A percentile compares a stretch with the other conserved stretches of the same genome.
phyloP scores from a whole-genome alignment of 495 filamentous ascomycete genomes.

The Trichocladium antarcticum region DNA sequence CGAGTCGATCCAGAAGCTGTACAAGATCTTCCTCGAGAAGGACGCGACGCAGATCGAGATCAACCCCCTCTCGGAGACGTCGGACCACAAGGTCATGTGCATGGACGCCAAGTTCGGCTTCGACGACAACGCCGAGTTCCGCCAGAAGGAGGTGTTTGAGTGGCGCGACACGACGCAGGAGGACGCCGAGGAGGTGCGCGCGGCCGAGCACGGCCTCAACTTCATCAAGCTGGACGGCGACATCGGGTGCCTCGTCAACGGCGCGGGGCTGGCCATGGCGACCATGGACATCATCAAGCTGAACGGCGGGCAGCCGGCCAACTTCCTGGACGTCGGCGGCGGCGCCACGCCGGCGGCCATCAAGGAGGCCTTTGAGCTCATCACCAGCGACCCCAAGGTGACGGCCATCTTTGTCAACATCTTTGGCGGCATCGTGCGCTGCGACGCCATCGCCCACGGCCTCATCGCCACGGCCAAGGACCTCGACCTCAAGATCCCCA shows the following conservation, averaged over 20 bases:
- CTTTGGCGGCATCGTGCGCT: constrained; percentile 96
- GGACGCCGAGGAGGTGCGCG: constrained; percentile 94
- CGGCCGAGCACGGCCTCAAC: constrained; percentile 86
- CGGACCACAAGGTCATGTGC: constrained; percentile 90
- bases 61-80: constrained; percentile 95
- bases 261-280: constrained; percentile 97
- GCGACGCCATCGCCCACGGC: constrained; percentile 94
- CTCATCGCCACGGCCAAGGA: constrained; percentile 86
- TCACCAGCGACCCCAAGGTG: constrained; percentile 96
- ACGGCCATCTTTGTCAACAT: constrained; percentile 99
- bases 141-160: constrained; percentile 88
- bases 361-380: constrained; percentile 93
- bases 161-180: constrained; percentile 93
- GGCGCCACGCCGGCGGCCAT: constrained; percentile 95
- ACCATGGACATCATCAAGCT: constrained; percentile 99
- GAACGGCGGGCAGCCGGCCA: constrained; percentile 89
- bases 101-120: constrained; percentile 99
- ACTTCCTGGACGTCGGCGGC: constrained; percentile 97
- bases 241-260: constrained; percentile 98
- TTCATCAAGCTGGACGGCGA: constrained; percentile 99
- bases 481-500: constrained; percentile 91
- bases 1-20: constrained; percentile 94
- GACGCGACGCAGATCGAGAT: constrained; percentile 99
- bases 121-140: constrained; percentile 97
- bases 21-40: constrained; percentile 95